Conservation (phyloP, 208 protist species). For the Herpetomonas samuelpessoai region DNA sequence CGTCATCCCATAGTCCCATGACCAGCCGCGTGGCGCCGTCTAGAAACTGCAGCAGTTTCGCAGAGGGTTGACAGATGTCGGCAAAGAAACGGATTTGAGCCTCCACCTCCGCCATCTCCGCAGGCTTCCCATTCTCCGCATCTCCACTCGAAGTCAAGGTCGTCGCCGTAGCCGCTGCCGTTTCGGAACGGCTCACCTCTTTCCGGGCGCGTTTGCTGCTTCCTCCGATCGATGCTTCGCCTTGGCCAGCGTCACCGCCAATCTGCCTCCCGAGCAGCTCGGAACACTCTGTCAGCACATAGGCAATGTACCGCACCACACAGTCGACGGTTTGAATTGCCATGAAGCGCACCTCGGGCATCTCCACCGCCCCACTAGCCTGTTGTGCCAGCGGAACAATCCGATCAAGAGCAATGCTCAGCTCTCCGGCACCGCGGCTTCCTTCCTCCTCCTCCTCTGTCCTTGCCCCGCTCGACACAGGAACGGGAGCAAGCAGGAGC, state of each 20-base stretch:
- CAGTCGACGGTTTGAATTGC: constrained; percentile 87
- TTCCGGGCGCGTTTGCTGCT: constrained; percentile 5
- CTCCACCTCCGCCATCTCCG: neutral
- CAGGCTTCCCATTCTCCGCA: neutral
- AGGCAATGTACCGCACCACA: constrained; percentile 70
- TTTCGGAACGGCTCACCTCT: neutral
- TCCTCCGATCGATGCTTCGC: neutral
- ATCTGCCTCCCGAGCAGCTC: neutral
- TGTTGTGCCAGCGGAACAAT: constrained; percentile 58
- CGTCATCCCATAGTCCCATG: constrained; percentile 88
- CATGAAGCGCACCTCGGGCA: constrained; percentile 88
- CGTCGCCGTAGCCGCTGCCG: neutral
- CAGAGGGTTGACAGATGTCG: constrained; percentile 30
- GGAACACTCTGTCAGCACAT: constrained; percentile 30
- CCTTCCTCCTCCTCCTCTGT: neutral
- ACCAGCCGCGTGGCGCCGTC: constrained; percentile 63
- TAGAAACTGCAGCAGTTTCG: constrained; percentile 36
- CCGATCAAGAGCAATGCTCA: constrained; percentile 40
- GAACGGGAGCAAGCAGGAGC: constrained; percentile 29
- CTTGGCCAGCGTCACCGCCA: neutral
- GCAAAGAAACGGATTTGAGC: constrained; percentile 5
- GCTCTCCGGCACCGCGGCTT: neutral
- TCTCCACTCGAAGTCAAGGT: neutral
- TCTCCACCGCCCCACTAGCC: constrained; percentile 53
- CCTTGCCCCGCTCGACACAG: neutral